A percentile compares a stretch with the other conserved stretches of the same genome.
Evolutionary conservation across 2,329 filamentous ascomycete species (phyloP).

Genomic region (Ascochyta fabae): DNA sequence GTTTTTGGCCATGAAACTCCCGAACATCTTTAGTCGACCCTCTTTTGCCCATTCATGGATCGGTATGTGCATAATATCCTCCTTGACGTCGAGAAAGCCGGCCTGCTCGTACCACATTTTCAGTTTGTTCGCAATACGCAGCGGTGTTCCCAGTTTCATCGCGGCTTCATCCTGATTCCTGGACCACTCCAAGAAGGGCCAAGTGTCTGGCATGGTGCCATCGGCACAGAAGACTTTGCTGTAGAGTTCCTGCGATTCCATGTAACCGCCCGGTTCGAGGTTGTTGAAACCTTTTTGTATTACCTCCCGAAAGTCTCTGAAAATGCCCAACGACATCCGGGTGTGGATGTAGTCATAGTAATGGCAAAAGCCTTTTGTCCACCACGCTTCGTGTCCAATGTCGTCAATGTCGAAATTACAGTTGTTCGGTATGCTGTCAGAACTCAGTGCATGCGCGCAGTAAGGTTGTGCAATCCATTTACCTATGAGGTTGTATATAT

Average conservation of each 20-base stretch:
- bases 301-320: conserved; percentile 63
- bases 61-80: conserved; percentile 60
- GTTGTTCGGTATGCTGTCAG: conserved; percentile 65
- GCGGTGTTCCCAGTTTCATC: conserved; percentile 53
- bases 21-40: conserved; percentile 55
- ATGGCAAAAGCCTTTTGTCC: conserved; percentile 49
- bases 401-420: conserved; percentile 79
- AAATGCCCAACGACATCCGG: conserved; percentile 63
- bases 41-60: conserved; percentile 60
- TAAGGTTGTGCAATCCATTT: conserved; percentile 1
- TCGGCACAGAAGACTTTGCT: conserved; percentile 60
- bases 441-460: background rate
- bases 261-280: conserved; percentile 63
- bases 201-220: conserved; percentile 58
- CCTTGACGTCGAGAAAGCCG: conserved; percentile 64
- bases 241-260: conserved; percentile 53
- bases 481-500: conserved; percentile 50
- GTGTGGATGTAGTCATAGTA: conserved; percentile 67
- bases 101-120: conserved; percentile 62
- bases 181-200: conserved; percentile 58
- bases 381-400: conserved; percentile 64
- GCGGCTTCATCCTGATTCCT: conserved; percentile 53
- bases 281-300: conserved; percentile 60
- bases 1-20: conserved; percentile 57
- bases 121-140: conserved; percentile 61